Evolutionary conservation across 2,329 filamentous ascomycete species (phyloP).

Genomic region (Diaporthe amygdali): DNA sequence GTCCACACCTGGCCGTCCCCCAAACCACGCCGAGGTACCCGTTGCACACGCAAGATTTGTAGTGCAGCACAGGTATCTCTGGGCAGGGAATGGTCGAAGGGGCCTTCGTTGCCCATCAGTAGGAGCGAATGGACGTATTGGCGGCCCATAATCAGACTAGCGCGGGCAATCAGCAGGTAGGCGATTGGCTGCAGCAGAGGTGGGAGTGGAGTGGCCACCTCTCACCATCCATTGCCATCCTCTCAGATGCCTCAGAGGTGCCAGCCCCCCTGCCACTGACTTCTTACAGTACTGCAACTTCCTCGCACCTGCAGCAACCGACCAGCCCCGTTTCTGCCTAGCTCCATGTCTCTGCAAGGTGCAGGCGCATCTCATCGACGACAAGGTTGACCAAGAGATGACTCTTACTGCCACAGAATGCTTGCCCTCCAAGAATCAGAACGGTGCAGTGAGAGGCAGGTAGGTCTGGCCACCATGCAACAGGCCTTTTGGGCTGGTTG

Average conservation of each 20-base stretch:
- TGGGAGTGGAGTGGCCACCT: slow-evolving; percentile 4
- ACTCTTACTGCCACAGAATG: neutral
- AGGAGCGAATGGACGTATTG: slow-evolving; percentile 10
- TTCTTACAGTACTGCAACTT: slow-evolving; percentile 8
- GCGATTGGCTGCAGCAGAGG: slow-evolving; percentile 5
- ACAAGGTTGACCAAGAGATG: slow-evolving; percentile 5
- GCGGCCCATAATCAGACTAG: slow-evolving; percentile 15
- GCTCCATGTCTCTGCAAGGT: slow-evolving; percentile 15
- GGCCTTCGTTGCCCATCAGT: neutral
- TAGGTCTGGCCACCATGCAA: neutral
- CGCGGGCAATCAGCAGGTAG: slow-evolving; percentile 4
- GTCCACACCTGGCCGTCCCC: slow-evolving; percentile 1
- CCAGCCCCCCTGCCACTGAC: slow-evolving; percentile 6
- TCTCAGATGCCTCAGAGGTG: neutral
- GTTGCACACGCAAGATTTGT: neutral
- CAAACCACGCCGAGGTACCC: neutral
- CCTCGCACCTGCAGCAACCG: neutral
- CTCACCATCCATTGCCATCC: neutral
- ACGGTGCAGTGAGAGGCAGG: too few species aligned
- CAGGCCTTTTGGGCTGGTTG: neutral
- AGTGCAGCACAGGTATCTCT: slow-evolving; percentile 6
- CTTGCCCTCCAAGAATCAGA: too few species aligned
- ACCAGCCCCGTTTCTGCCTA: slow-evolving; percentile 28
- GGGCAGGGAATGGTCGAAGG: neutral
- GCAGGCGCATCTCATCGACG: slow-evolving; percentile 19